Base-by-base conservation (phyloP, 345 rosid genomes). In the Stellera chamaejasme region DNA sequence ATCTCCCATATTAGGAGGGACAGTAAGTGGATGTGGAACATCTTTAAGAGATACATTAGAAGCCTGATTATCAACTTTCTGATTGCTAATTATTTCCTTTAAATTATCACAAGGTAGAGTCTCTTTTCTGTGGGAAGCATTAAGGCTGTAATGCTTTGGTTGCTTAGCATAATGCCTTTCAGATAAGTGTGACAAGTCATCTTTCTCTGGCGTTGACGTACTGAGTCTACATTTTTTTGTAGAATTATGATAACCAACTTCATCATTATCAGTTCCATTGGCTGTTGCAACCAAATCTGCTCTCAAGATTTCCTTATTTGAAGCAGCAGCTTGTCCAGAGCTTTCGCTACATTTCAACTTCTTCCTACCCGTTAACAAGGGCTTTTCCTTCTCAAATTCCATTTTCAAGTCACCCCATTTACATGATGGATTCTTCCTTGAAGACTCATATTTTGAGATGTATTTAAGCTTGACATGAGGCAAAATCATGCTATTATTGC, bases 291-390 rank as follows among this genome's bases (percentile, higher is more conserved):
- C 67, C 44, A 50, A 60, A 72, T 69, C 64, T 45, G 59, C 63
- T 60, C 60, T 54, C 55, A 65, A 54, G 42, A 69, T 73, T 52
- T 70, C 67, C 57, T 63, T 72, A 11, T 13, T 39, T 32, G 58
- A 26, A 61, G 44, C 54, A 63, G 64, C 54, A 43, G 43, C 32
- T 16, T 56, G 43, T 58, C 60, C 65, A 55, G 66, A 56, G 44
- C 62, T 65, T 68, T 62, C 59, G 12, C 52, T 44, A 27, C 63
- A 55, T 53, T 63, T 82, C 45, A 73, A 72, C 65, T 68, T 75
- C 72, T 75, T 78, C 63, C 72, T 75, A 42, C 53, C 65, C 64
- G 56, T 60, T 51, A 43, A 5, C 14, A 54, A 64, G 44, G 55
- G 60, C 62, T 66, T 77, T 48, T 60, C 70, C 70, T 73, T 75